Base-by-base conservation (phyloP, 306 rosid genomes). In the Malus asiatica region DNA sequence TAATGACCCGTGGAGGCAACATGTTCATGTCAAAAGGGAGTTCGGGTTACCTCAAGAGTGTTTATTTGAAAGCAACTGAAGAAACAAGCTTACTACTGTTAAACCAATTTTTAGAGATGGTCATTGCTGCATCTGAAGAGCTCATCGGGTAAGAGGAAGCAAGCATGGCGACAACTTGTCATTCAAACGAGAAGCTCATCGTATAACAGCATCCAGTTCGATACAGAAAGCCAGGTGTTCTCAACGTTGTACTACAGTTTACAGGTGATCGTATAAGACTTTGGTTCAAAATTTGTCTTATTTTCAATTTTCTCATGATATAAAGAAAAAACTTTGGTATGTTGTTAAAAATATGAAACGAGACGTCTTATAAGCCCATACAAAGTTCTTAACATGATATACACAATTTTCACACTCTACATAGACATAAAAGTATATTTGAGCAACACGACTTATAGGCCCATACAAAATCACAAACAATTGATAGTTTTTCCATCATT, bases 1-100 rank as follows among this genome's bases (percentile, higher is more conserved):
- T 44, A 87, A 91, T 25, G 98, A 93, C 20, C 94, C 88, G 52
- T 91, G 97, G 98, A 86, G 94, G 91, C 88, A 76, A 80, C 82
- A 40, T 59, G 81, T 81, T 78, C 74, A 25, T 58, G 74, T 64
- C 23, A 71, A 80, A 58, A 91, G 91, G 77, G 84, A 82, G 32
- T 90, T 84, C 68, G 97, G 98, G 70, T 84, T 89, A 78, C 89
- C 92, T 30, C 73, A 40, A 46, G 90, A 90, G 79, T 93, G 98
- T 83, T 74, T 87, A 72, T 45, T 53, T 42, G 76, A 72, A 79
- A 77, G 79, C 74, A 83, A 29, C 64, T 86, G 88, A 90, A 73
- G 78, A 79, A 69, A 19, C 27, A 15, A 55, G 64, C 66, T 23
- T 33, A 12, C 73, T 33, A 53, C 65, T 11, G 48, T 19, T 63